Evolutionary conservation across 192 early-diverging fungal genomes (phyloP).

Genomic region (Glomus cerebriforme): DNA sequence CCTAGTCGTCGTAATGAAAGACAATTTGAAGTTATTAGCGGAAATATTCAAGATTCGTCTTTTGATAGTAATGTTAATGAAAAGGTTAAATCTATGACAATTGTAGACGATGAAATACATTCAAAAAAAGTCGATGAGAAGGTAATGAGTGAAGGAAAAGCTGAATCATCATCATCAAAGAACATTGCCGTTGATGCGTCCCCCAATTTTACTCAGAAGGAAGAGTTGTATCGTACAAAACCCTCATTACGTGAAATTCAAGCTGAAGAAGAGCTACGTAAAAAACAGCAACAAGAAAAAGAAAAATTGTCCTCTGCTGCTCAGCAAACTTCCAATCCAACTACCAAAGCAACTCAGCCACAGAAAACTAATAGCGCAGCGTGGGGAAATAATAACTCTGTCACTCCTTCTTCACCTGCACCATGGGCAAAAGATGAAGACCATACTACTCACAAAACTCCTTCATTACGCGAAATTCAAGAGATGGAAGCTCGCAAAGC

Average conservation of each 20-base stretch:
- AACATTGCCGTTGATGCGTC: background rate
- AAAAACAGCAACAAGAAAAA: conserved; percentile 41
- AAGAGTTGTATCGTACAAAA: background rate
- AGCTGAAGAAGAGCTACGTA: conserved; percentile 41
- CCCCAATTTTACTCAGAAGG: background rate
- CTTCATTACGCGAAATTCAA: conserved; percentile 63
- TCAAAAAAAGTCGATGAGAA: conserved; percentile 1
- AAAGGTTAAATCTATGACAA: conserved; percentile 26
- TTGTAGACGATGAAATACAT: background rate
- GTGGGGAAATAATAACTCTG: conserved; percentile 17
- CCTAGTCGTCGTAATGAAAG: conserved; percentile 44
- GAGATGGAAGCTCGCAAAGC: conserved; percentile 60
- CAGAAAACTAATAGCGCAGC: background rate
- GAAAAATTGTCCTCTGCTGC: conserved; percentile 12
- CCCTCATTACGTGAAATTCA: conserved; percentile 50
- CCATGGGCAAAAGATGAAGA: conserved; percentile 45
- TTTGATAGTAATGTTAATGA: conserved; percentile 45
- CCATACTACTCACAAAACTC: conserved; percentile 38
- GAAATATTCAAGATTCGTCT: conserved; percentile 45
- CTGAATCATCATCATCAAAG: background rate
- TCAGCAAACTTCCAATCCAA: conserved; percentile 5
- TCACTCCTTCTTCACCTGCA: conserved; percentile 32
- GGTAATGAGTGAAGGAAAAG: background rate
- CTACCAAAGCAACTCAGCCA: conserved; percentile 1
- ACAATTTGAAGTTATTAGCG: conserved; percentile 22